These are phyloP conservation scores for Exobasidium rhododendri DNA, from an alignment of 1,284 basidiomycete species.

Conservation along the genomic window DNA sequence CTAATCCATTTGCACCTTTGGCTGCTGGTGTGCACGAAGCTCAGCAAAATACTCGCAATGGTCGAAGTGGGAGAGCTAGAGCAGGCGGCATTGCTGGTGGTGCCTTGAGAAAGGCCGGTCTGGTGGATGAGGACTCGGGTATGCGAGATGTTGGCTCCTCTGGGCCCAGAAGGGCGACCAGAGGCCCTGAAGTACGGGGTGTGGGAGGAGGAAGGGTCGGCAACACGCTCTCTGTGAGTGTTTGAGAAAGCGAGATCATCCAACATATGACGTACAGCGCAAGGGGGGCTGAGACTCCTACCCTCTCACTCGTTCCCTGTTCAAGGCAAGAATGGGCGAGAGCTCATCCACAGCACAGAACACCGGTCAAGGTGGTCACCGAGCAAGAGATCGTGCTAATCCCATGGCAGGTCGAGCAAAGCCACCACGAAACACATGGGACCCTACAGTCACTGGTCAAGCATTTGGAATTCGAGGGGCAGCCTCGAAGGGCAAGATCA, in stretches of 20 bases:
- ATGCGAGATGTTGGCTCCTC: constrained; percentile 18
- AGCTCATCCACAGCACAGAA: background rate
- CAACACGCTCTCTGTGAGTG: background rate
- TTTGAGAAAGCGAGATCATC: background rate
- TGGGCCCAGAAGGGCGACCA: constrained; percentile 10
- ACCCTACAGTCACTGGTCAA: constrained; percentile 14
- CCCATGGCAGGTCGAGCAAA: constrained; percentile 14
- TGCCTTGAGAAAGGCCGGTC: constrained; percentile 16
- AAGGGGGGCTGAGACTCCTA: too few relatives aligned
- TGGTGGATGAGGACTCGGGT: constrained; percentile 22
- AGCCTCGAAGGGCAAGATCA: constrained; percentile 11
- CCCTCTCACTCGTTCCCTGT: too few relatives aligned
- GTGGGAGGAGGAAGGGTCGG: background rate
- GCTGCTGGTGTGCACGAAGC: background rate
- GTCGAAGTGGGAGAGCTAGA: constrained; percentile 1
- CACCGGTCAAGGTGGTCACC: background rate
- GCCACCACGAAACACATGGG: background rate
- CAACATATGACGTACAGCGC: too few relatives aligned
- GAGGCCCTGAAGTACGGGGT: background rate
- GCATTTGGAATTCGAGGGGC: constrained; percentile 19
- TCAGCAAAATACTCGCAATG: background rate
- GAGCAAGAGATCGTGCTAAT: constrained; percentile 25
- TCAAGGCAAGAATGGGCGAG: background rate
- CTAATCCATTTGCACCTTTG: constrained; percentile 4
- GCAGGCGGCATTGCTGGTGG: constrained; percentile 11